Evolutionary conservation across 805 yeast species (phyloP), one percentile per base, ranked within the genome.

Genomic region (Helenozyma rhizophorensis): DNA sequence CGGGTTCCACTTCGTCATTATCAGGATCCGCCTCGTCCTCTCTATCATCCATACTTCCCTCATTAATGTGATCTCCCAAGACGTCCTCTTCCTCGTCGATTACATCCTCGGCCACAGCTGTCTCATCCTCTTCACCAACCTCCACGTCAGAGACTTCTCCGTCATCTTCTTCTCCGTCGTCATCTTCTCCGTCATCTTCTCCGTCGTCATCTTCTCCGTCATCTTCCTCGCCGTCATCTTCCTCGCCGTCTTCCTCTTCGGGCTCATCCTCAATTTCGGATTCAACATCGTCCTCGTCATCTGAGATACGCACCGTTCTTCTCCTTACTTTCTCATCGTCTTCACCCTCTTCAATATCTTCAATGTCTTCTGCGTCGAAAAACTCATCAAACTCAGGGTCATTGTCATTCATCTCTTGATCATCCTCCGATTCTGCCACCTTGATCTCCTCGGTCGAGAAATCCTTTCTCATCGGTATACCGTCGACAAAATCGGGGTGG

Each of bases 211-310:
- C 48, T 3, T 42, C 53, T 11, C 43, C 50, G 3, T 39, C 49
- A 5, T 45, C 50, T 6, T 40, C 53, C 3, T 43, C 55, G n/a
- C 39, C 50, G 9, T 23, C 43, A 4, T 29, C 40, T 4, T 27
- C 33, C 9, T 26, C 40, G 4, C 35, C 50, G 3, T 36, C 34
- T 9, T 18, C 31, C 23, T 19, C 37, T 3, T 32, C 35, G n/a
- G n/a, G n/a, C n/a, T n/a, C n/a, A n/a, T n/a, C n/a, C n/a, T n/a
- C 19, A 17, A 17, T 17, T 8, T 17, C 19, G 21, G 13, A 15
- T 9, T 13, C 31, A 4, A 17, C 31, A 4, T 16, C 36, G 22
- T 42, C 51, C 2, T 49, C 56, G 11, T 33, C 45, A 3, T 36
- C 19, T 5, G 19, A 17, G 19, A 17, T 8, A 17, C 19, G 19